phyloP scores from a whole-genome alignment of 2,329 filamentous ascomycete genomes.

The Clarireedia homoeocarpa region DNA sequence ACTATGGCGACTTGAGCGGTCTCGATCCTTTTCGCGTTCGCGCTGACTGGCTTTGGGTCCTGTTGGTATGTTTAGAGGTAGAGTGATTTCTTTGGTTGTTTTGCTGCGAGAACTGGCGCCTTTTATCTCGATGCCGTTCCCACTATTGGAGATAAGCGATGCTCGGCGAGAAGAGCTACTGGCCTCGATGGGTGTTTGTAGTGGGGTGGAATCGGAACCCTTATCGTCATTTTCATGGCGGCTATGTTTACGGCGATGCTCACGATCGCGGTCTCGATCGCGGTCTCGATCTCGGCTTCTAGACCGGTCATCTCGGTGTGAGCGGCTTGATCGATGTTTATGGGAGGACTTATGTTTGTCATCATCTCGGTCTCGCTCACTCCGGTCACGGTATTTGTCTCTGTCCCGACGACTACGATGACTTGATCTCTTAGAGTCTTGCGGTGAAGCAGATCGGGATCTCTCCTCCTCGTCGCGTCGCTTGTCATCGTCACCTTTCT shows the following conservation, averaged over 20 bases:
- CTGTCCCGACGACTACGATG: slow-evolving; percentile 55
- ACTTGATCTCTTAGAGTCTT: slow-evolving; percentile 46
- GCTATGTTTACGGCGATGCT: slow-evolving; percentile 31
- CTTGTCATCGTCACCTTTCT: slow-evolving; percentile 15
- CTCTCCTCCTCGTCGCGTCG: slow-evolving; percentile 41
- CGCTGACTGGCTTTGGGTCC: slow-evolving; percentile 18
- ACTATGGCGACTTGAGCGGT: slow-evolving; percentile 20
- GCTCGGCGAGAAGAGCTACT: slow-evolving; percentile 13
- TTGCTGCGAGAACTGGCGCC: slow-evolving; percentile 24
- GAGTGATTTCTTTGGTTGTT: slow-evolving; percentile 18
- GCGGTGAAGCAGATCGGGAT: slow-evolving; percentile 58
- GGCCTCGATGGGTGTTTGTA: slow-evolving; percentile 14
- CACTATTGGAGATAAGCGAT: slow-evolving; percentile 16
- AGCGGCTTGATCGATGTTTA: slow-evolving; percentile 39
- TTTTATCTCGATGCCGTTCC: slow-evolving; percentile 27
- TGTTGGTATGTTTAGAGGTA: slow-evolving; percentile 26
- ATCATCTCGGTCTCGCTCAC: slow-evolving; percentile 36
- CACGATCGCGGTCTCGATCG: slow-evolving; percentile 35
- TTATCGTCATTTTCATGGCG: slow-evolving; percentile 21
- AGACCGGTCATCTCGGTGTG: slow-evolving; percentile 37
- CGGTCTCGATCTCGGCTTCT: slow-evolving; percentile 32
- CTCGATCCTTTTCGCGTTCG: slow-evolving; percentile 23
- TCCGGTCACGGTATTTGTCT: slow-evolving; percentile 40
- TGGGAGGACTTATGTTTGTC: slow-evolving; percentile 33
- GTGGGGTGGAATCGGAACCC: slow-evolving; percentile 13